Percentiles rank a stretch among this genome's conserved stretches.
These are phyloP conservation scores for Vanderwaltozyma yarrowii DNA, from an alignment of 805 yeast genomes.

Conservation along the genomic window DNA sequence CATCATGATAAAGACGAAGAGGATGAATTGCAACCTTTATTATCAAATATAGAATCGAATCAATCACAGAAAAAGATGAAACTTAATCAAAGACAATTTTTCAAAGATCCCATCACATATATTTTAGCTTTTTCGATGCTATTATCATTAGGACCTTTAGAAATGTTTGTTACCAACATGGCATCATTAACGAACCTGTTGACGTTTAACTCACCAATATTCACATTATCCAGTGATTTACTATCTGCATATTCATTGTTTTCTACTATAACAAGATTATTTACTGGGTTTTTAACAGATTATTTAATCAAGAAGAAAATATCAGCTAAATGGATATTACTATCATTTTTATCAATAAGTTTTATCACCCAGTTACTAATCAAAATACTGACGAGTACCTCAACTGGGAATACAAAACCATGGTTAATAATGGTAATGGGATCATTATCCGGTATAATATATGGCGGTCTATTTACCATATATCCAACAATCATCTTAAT, in stretches of 20 bases:
- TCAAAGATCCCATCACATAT: constrained; percentile 49
- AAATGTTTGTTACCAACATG: constrained; percentile 73
- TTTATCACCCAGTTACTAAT: constrained; percentile 29
- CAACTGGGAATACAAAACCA: constrained; percentile 17
- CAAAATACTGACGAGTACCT: constrained; percentile 9
- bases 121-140: constrained; percentile 53
- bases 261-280: constrained; percentile 62
- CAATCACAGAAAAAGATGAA: neutral
- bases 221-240: constrained; percentile 27
- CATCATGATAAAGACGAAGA: constrained; percentile 24
- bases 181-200: constrained; percentile 52
- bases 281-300: constrained; percentile 64
- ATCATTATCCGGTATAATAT: constrained; percentile 52
- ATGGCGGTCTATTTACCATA: constrained; percentile 79
- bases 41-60: constrained; percentile 2
- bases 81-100: constrained; percentile 19
- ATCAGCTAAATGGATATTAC: constrained; percentile 27
- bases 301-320: constrained; percentile 29
- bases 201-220: constrained; percentile 1
- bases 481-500: constrained; percentile 77
- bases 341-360: constrained; percentile 28
- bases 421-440: constrained; percentile 23
- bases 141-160: constrained; percentile 71
- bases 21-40: constrained; percentile 7
- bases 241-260: constrained; percentile 55